phyloP scores from a whole-genome alignment of 179 eudicot species.

The Heliamphora pulchella region DNA sequence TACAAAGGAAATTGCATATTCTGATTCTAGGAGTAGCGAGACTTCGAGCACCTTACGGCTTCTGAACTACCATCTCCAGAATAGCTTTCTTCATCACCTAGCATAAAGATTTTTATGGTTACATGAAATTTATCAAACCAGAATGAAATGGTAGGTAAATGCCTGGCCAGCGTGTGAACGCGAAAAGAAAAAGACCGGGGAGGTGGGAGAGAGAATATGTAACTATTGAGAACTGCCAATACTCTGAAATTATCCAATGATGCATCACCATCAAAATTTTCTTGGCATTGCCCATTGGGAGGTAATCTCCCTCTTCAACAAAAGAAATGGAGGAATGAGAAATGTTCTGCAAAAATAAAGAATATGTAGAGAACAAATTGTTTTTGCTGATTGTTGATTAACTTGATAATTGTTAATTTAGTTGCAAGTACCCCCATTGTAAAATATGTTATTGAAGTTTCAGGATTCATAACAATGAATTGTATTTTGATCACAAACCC shows the following conservation, averaged over 20 bases:
- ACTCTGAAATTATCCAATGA: neutral
- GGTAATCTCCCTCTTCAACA: neutral
- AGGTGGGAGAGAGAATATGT: neutral
- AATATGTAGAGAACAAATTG: neutral
- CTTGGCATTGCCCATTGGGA: neutral
- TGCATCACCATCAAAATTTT: neutral
- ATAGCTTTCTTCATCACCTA: slow-evolving; percentile 9
- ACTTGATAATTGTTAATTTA: neutral
- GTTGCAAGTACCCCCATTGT: neutral
- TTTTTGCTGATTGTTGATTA: neutral
- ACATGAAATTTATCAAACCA: neutral
- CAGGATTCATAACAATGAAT: neutral
- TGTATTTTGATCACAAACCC: too few species aligned
- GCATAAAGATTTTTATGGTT: neutral
- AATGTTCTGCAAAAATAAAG: neutral
- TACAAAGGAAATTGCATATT: neutral
- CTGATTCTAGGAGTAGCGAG: neutral
- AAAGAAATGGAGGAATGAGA: neutral
- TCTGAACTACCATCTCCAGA: neutral
- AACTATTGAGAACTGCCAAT: too few species aligned
- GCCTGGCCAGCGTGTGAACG: neutral
- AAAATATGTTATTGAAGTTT: neutral
- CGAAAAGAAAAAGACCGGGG: too few species aligned
- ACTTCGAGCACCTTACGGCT: neutral
- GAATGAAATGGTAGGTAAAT: neutral